A percentile compares a stretch with the other conserved stretches of the same genome.
Evolutionary conservation across 2,329 filamentous ascomycete species (phyloP).

Genomic region (Sporothrix curviconia): DNA sequence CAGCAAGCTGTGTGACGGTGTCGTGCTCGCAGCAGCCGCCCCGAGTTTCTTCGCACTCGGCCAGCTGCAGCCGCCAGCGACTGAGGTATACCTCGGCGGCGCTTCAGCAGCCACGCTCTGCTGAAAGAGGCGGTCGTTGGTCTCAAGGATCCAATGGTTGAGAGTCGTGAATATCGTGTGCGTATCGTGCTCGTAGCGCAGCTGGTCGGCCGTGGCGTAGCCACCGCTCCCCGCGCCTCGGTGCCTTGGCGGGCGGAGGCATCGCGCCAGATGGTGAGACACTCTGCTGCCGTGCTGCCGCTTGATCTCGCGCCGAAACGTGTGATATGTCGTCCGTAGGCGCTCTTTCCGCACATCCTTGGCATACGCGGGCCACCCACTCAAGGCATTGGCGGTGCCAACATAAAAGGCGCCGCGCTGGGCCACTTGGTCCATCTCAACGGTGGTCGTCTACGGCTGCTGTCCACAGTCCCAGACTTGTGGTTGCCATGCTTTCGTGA

Average conservation of each 20-base stretch:
- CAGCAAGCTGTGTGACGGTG: constrained; percentile 2
- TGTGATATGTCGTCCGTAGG: constrained; percentile 19
- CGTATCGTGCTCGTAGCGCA: constrained; percentile 11
- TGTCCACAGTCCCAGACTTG: constrained; percentile 7
- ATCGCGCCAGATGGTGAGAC: constrained; percentile 15
- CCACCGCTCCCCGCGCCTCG: background rate
- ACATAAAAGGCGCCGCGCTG: constrained; percentile 22
- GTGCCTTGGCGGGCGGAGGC: background rate
- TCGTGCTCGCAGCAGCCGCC: constrained; percentile 18
- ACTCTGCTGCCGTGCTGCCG: constrained; percentile 14
- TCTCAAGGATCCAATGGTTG: constrained; percentile 20
- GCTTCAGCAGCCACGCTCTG: constrained; percentile 18
- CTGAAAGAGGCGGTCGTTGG: constrained; percentile 20
- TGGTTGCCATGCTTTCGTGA: background rate
- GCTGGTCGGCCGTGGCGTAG: constrained; percentile 10
- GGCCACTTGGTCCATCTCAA: constrained; percentile 12
- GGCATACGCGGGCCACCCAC: constrained; percentile 18
- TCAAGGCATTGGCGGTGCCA: constrained; percentile 15
- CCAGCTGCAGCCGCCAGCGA: constrained; percentile 17
- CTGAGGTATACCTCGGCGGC: constrained; percentile 16
- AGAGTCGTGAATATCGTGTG: constrained; percentile 11
- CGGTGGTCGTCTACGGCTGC: background rate
- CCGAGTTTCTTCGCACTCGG: constrained; percentile 2
- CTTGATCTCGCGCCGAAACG: constrained; percentile 17
- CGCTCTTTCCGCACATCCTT: constrained; percentile 15